Evolutionary conservation across 78 protist genomes (phyloP).

Genomic region (Speleostelium caveatum): DNA sequence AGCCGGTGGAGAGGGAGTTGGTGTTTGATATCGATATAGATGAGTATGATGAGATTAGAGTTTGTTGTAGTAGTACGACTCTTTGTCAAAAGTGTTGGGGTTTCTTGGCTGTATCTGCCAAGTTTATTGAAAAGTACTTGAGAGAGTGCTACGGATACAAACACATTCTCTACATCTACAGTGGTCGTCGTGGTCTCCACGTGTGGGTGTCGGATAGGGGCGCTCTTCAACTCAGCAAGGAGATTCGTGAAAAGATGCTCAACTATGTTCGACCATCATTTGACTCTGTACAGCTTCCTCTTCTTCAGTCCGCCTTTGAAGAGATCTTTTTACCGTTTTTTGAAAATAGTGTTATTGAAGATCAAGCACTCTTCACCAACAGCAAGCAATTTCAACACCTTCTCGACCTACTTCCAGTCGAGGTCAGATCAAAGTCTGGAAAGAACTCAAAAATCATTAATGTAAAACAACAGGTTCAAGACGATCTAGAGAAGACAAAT

Average conservation of each 20-base stretch:
- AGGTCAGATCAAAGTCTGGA: neutral
- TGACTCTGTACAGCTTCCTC: neutral
- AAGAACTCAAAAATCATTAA: conserved; percentile 7
- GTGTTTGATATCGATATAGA: conserved; percentile 99
- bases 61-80: conserved; percentile 33
- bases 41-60: conserved; percentile 98
- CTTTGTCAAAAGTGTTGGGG: conserved; percentile 96
- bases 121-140: conserved; percentile 76
- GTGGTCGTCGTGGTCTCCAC: conserved; percentile 99
- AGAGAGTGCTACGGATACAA: conserved; percentile 92
- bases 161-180: conserved; percentile 96
- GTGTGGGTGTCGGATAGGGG: conserved; percentile 98
- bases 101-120: conserved; percentile 90
- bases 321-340: conserved; percentile 69
- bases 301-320: neutral
- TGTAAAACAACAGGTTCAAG: neutral
- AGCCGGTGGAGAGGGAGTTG: conserved; percentile 86
- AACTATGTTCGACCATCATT: conserved; percentile 67
- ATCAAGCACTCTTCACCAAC: conserved; percentile 50
- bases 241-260: conserved; percentile 87
- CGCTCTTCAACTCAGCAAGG: conserved; percentile 86
- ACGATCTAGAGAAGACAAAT: neutral
- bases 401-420: neutral
- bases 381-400: conserved; percentile 13
- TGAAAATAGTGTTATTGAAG: conserved; percentile 33